These are phyloP conservation scores for Diaporthe batatas DNA, from an alignment of 2,329 filamentous ascomycete genomes.

Conservation along the genomic window DNA sequence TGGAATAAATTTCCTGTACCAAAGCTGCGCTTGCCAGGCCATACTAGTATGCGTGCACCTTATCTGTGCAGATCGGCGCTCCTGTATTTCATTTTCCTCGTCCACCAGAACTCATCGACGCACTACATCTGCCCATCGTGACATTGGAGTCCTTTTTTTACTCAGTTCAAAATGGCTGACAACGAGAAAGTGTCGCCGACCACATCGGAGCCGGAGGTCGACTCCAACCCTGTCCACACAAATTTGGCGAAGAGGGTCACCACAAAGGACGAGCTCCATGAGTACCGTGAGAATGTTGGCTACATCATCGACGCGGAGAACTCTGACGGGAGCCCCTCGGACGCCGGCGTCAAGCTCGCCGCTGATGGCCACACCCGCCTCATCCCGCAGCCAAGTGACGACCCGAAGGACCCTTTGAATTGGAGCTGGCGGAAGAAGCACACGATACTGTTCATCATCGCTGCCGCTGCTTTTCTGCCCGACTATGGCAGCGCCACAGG, in stretches of 20 bases:
- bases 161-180: conserved; percentile 22
- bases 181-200: conserved; percentile 21
- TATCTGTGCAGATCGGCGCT: neutral
- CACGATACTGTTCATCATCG: conserved; percentile 61
- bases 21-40: neutral
- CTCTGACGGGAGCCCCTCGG: conserved; percentile 42
- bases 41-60: neutral
- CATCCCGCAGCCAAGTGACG: conserved; percentile 66
- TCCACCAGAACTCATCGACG: neutral
- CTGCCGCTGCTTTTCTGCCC: conserved; percentile 60
- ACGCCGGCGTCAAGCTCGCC: conserved; percentile 52
- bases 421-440: conserved; percentile 65
- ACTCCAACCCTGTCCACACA: neutral
- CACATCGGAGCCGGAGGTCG: neutral
- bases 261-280: conserved; percentile 48
- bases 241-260: conserved; percentile 19
- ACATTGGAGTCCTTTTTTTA: neutral
- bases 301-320: conserved; percentile 53
- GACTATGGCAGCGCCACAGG: conserved; percentile 64
- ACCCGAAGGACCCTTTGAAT: conserved; percentile 66
- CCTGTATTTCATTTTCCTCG: neutral
- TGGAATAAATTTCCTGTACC: conserved; percentile 22
- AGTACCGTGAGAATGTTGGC: conserved; percentile 53
- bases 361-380: conserved; percentile 60
- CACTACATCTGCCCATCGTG: neutral